phyloP scores from a whole-genome alignment of 2,329 filamentous ascomycete genomes.

The Domatiomyces catenatus region DNA sequence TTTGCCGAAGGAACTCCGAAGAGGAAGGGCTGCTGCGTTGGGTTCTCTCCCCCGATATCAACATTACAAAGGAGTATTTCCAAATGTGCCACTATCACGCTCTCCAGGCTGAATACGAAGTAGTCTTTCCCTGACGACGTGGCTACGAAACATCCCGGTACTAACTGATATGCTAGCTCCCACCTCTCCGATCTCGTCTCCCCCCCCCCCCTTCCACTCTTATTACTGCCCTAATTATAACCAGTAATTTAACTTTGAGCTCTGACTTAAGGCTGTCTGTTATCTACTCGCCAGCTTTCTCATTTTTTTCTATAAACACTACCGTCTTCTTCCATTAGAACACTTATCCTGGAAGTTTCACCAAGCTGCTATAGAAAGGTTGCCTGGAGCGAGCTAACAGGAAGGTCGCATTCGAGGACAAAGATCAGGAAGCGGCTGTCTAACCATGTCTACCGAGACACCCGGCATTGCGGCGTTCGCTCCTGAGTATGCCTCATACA shows the following conservation, averaged over 20 bases:
- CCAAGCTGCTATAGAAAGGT: not conserved
- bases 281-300: not conserved
- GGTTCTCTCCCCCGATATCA: not conserved
- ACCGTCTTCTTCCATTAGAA: not conserved
- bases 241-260: not conserved
- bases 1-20: not conserved
- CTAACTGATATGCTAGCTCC: not conserved
- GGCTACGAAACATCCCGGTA: not conserved
- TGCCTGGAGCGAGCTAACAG: not conserved
- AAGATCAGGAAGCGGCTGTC: not conserved
- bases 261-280: not conserved
- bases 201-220: not conserved
- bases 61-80: not conserved
- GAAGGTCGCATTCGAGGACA: not conserved
- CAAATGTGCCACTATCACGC: not conserved
- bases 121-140: not conserved
- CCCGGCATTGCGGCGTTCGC: conserved; percentile 6
- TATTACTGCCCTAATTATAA: not conserved
- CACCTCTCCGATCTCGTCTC: not conserved
- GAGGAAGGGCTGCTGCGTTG: not conserved
- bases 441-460: not conserved
- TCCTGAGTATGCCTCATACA: conserved; percentile 34
- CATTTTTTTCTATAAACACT: not conserved
- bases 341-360: not conserved
- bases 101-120: not conserved